phyloP scores from a whole-genome alignment of 441 rosid species.

The Aleurites moluccanus region DNA sequence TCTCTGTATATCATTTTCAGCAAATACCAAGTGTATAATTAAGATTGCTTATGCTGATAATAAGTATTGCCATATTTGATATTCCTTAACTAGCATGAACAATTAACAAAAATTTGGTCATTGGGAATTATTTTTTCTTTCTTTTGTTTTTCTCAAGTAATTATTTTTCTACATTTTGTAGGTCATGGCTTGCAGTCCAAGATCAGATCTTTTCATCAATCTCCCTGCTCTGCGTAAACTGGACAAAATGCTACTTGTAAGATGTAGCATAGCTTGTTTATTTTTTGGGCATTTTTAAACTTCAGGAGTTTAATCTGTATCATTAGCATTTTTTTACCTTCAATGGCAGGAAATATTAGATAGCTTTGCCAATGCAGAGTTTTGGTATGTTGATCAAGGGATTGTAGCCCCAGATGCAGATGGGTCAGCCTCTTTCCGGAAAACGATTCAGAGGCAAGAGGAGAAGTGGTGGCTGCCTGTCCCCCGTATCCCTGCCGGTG shows the following conservation, averaged over 20 bases:
- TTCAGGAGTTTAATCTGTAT: slow-evolving; percentile 15
- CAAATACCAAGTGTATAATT: background rate
- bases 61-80: background rate
- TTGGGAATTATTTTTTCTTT: background rate
- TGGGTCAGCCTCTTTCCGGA: slow-evolving; percentile 72
- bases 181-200: slow-evolving; percentile 94
- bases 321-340: background rate
- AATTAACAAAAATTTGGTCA: background rate
- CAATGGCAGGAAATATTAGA: slow-evolving; percentile 75
- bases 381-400: slow-evolving; percentile 98
- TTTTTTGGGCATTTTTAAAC: background rate
- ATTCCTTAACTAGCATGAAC: background rate
- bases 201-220: slow-evolving; percentile 78
- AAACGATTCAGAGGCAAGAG: slow-evolving; percentile 81
- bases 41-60: background rate
- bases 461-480: slow-evolving; percentile 99
- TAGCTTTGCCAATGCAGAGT: slow-evolving; percentile 67
- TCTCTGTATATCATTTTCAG: background rate
- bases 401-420: slow-evolving; percentile 69
- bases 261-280: slow-evolving; percentile 26
- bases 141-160: background rate
- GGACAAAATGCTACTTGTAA: slow-evolving; percentile 94
- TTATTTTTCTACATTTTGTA: slow-evolving; percentile 24
- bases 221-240: slow-evolving; percentile 91
- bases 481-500: slow-evolving; percentile 80